phyloP scores from a whole-genome alignment of 495 filamentous ascomycete species.

The Tetracladium marchalianum region DNA sequence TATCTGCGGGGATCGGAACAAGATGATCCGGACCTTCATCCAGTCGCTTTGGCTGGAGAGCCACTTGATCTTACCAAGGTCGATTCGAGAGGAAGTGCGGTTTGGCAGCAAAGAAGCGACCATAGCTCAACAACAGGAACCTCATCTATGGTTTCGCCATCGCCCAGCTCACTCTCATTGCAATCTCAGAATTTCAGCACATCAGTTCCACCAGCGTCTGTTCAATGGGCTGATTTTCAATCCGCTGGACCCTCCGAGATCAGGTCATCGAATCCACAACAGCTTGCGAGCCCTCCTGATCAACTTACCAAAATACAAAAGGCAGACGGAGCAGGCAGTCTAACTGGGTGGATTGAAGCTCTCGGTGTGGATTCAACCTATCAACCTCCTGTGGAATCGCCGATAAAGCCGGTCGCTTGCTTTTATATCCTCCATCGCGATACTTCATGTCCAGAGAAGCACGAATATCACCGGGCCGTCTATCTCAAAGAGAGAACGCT shows the following conservation, averaged over 20 bases:
- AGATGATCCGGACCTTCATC: conserved; percentile 84
- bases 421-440: conserved; percentile 67
- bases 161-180: conserved; percentile 52
- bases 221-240: conserved; percentile 45
- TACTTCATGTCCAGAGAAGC: conserved; percentile 37
- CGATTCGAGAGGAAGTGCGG: conserved; percentile 40
- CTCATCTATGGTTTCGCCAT: conserved; percentile 66
- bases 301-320: conserved; percentile 37
- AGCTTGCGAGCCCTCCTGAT: conserved; percentile 34
- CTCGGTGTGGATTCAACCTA: conserved; percentile 81
- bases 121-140: conserved; percentile 38
- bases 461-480: conserved; percentile 72
- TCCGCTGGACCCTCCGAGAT: conserved; percentile 39
- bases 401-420: conserved; percentile 69
- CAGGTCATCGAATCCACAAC: conserved; percentile 26
- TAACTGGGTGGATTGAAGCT: conserved; percentile 82
- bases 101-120: conserved; percentile 46
- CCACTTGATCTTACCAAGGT: conserved; percentile 47
- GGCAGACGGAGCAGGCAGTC: conserved; percentile 39
- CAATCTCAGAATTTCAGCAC: conserved; percentile 36
- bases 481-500: conserved; percentile 73
- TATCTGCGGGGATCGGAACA: conserved; percentile 72
- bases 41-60: conserved; percentile 66
- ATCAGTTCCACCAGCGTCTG: conserved; percentile 21
- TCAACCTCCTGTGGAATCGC: conserved; percentile 61